Percentiles rank a stretch among this genome's conserved stretches.
phyloP scores from a whole-genome alignment of 176 grass and related monocot species.

The Otatea glauca region DNA sequence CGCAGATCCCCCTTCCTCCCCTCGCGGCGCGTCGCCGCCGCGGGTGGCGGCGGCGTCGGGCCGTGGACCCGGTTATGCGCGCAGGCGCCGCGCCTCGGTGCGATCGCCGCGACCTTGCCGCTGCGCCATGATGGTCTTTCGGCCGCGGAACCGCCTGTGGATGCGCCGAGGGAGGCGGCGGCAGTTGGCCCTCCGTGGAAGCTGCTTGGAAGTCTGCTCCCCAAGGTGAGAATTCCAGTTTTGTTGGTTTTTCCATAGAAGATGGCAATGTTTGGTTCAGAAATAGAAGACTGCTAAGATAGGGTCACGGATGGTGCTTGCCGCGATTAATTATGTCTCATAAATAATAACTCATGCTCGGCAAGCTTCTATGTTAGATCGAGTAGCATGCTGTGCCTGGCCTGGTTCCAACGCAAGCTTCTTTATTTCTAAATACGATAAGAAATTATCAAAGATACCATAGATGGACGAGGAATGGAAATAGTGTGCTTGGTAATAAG shows the following conservation, averaged over 20 bases:
- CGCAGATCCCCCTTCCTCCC: conserved; percentile 24
- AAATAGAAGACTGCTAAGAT: background rate
- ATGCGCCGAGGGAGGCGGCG: background rate
- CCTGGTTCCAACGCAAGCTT: background rate
- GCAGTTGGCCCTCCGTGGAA: conserved; percentile 7
- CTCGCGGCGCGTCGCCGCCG: conserved; percentile 12
- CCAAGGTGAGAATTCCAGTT: conserved; percentile 39
- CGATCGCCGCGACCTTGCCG: conserved; percentile 25
- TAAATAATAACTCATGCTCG: background rate
- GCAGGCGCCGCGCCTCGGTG: background rate
- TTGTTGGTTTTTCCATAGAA: background rate
- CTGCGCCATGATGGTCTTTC: conserved; percentile 15
- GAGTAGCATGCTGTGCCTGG: background rate
- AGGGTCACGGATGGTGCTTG: background rate
- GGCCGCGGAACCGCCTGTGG: background rate
- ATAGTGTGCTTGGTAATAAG: background rate
- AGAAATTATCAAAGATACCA: background rate
- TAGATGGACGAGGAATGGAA: background rate
- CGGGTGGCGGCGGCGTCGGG: background rate
- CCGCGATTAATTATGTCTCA: background rate
- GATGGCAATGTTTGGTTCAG: background rate
- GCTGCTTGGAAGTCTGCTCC: conserved; percentile 37
- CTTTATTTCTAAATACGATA: background rate
- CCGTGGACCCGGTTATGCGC: conserved; percentile 25
- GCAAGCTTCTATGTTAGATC: background rate